Evolutionary conservation across 2,329 filamentous ascomycete genomes (phyloP).

Genomic region (Tolypocladium tundrense): DNA sequence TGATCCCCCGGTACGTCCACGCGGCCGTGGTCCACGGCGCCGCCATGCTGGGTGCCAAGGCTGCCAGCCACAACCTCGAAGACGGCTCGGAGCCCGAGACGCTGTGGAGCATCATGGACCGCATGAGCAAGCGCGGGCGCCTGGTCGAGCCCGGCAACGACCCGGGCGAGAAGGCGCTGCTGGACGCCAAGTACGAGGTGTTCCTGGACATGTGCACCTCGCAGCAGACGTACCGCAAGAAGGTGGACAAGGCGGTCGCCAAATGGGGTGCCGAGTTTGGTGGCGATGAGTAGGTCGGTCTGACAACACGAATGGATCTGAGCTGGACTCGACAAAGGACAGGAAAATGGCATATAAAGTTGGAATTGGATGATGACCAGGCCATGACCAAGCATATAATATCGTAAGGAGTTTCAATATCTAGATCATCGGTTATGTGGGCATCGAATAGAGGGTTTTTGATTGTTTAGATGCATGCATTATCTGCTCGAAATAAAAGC

Average conservation of each 20-base stretch:
- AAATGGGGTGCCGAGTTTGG: constrained; percentile 23
- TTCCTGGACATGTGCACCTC: constrained; percentile 86
- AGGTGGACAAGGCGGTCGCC: constrained; percentile 55
- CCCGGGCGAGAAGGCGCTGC: constrained; percentile 62
- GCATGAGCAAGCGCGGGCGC: constrained; percentile 89
- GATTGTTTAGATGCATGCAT: background rate
- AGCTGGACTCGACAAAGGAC: background rate
- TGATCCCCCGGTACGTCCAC: constrained; percentile 89
- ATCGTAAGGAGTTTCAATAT: constrained; percentile 1
- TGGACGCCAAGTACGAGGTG: constrained; percentile 88
- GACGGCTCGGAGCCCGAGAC: constrained; percentile 63
- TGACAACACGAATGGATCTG: background rate
- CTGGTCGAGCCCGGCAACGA: constrained; percentile 68
- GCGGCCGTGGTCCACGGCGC: constrained; percentile 96
- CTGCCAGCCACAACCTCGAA: constrained; percentile 69
- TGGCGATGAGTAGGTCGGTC: constrained; percentile 6
- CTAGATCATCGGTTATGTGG: background rate
- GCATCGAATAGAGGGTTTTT: background rate
- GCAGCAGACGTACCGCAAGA: constrained; percentile 71
- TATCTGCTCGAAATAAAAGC: background rate
- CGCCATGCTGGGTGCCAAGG: constrained; percentile 95
- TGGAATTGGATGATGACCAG: background rate
- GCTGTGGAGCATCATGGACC: constrained; percentile 94
- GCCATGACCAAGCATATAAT: background rate
- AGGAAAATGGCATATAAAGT: background rate